Conservation (phyloP, 139 green algal species). For the Raphidocelis subcapitata region DNA sequence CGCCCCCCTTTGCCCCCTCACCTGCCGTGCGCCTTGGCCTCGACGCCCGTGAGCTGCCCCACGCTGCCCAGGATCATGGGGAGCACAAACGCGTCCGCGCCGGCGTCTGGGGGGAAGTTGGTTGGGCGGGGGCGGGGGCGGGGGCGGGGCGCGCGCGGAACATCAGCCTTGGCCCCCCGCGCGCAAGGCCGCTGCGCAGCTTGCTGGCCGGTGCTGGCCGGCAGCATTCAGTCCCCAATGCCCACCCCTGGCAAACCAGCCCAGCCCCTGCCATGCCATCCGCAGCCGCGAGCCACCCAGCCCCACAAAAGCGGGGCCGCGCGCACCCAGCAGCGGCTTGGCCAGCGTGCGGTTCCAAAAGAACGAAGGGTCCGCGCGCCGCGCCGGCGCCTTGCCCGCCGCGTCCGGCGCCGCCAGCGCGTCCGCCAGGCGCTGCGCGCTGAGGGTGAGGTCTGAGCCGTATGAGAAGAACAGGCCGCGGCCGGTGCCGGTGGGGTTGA, state of each 20-base stretch:
- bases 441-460: conserved; percentile 69
- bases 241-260: no score
- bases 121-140: not conserved
- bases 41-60: conserved; percentile 56
- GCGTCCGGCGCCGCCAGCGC: conserved; percentile 3
- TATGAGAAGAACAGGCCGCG: conserved; percentile 76
- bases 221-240: no score
- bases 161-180: no score
- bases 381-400: conserved; percentile 16
- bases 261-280: no score
- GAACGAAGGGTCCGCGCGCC: conserved; percentile 59
- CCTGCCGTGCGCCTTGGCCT: conserved; percentile 30
- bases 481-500: conserved; percentile 59
- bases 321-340: conserved; percentile 53
- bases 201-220: no score
- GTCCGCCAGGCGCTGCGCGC: conserved; percentile 15
- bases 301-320: not conserved
- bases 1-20: not conserved
- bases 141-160: no score
- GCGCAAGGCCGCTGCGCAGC: no score
- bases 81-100: conserved; percentile 16
- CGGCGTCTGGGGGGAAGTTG: not conserved
- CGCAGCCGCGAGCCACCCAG: not conserved
- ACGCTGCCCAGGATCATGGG: conserved; percentile 66
- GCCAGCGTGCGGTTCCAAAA: conserved; percentile 76